Conservation (phyloP, 306 rosid species). For the Cucurbita pepo region DNA sequence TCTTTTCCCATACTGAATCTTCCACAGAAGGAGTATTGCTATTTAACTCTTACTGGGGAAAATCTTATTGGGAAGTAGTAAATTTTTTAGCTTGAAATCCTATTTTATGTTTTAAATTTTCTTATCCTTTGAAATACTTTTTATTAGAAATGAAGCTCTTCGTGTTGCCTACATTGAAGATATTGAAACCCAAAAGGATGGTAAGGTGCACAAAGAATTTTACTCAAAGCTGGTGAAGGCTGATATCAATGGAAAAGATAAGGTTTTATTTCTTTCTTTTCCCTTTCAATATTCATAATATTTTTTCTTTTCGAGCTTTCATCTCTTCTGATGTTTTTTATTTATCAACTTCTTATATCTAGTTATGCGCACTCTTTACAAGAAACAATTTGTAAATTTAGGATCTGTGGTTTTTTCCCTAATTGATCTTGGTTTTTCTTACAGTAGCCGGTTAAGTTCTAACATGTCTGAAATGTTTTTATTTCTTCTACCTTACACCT, state of each 20-base stretch:
- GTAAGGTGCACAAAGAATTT: conserved; percentile 50
- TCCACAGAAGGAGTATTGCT: neutral
- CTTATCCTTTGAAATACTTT: conserved; percentile 5
- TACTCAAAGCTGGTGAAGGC: conserved; percentile 88
- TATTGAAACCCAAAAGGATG: conserved; percentile 66
- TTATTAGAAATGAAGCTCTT: conserved; percentile 77
- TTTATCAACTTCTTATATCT: neutral
- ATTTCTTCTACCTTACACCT: neutral
- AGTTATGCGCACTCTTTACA: neutral
- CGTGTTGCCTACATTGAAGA: conserved; percentile 86
- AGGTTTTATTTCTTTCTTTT: conserved; percentile 33
- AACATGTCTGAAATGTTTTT: neutral
- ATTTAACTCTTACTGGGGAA: neutral
- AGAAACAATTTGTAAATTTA: neutral
- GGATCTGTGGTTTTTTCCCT: neutral
- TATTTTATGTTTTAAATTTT: neutral
- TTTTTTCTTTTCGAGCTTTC: neutral
- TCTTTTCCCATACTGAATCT: neutral
- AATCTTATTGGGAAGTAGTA: neutral
- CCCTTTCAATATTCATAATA: neutral
- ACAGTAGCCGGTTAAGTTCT: neutral
- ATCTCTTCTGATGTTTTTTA: neutral
- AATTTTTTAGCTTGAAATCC: neutral
- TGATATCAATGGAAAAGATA: conserved; percentile 82
- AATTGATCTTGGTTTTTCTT: neutral